Conservation (phyloP, 225 moss, liverwort and hornwort genomes). For the Sphagnum tenellum region DNA sequence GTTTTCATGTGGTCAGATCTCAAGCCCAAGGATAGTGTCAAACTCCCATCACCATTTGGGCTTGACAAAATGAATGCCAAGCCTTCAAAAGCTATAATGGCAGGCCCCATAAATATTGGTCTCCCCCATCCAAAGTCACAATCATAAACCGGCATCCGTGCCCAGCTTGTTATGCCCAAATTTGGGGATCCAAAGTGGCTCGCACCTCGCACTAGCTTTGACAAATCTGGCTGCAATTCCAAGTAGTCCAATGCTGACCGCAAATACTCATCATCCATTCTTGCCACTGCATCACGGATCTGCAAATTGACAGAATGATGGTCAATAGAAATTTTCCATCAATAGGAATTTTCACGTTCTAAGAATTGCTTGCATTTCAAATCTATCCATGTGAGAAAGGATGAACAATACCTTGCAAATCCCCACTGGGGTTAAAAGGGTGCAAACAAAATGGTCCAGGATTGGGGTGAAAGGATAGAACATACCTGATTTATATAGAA, state of each 20-base stretch:
- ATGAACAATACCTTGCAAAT: too few species aligned
- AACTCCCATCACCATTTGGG: slow-evolving; percentile 58
- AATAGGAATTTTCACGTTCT: too few species aligned
- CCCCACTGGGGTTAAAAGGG: too few species aligned
- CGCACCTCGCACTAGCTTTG: slow-evolving; percentile 52
- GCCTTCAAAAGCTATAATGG: slow-evolving; percentile 75
- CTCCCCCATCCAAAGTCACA: slow-evolving; percentile 94
- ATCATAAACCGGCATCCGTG: slow-evolving; percentile 85
- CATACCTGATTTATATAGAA: too few species aligned
- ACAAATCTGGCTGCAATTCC: slow-evolving; percentile 61
- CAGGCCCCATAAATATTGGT: slow-evolving; percentile 96
- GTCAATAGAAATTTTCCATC: too few species aligned
- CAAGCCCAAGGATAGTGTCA: slow-evolving; percentile 64
- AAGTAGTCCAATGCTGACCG: slow-evolving; percentile 84
- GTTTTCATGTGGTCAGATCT: slow-evolving; percentile 73
- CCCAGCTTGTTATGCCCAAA: slow-evolving; percentile 97
- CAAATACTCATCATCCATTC: slow-evolving; percentile 75
- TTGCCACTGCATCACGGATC: slow-evolving; percentile 60
- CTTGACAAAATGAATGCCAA: slow-evolving; percentile 63
- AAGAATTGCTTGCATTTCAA: too few species aligned
- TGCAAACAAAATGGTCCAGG: too few species aligned
- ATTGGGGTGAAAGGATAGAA: too few species aligned
- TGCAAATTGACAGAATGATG: slow-evolving; percentile 1
- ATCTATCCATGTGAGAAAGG: too few species aligned
- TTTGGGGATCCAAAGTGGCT: slow-evolving; percentile 79